Conservation (phyloP, 805 yeast species). For the Candida loeiensis region DNA sequence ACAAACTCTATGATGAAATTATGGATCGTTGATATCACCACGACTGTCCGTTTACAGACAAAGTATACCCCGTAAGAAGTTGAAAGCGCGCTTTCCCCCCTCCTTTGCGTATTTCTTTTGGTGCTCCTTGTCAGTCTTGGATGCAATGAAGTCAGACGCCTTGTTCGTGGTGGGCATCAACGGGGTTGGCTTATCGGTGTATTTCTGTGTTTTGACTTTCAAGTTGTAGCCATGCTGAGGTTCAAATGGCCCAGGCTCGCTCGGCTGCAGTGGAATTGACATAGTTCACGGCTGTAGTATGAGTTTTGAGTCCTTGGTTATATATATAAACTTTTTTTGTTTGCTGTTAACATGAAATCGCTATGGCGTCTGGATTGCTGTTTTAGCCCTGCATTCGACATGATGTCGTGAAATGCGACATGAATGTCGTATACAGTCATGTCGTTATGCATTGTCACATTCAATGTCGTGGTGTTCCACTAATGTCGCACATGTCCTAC, state of each 20-base stretch:
- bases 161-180: slow-evolving; percentile 21
- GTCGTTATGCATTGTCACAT: background rate
- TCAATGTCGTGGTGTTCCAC: too few species aligned
- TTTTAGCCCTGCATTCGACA: slow-evolving; percentile 1
- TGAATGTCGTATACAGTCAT: background rate
- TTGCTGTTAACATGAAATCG: slow-evolving; percentile 1
- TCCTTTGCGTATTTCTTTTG: slow-evolving; percentile 34
- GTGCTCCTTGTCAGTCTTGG: slow-evolving; percentile 24
- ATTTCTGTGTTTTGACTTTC: slow-evolving; percentile 27
- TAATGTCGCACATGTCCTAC: background rate
- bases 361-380: background rate
- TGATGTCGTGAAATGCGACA: too few species aligned
- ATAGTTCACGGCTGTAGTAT: background rate
- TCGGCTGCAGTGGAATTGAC: slow-evolving; percentile 28
- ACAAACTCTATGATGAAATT: too few species aligned
- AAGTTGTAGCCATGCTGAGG: slow-evolving; percentile 33
- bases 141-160: slow-evolving; percentile 24
- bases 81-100: slow-evolving; percentile 12
- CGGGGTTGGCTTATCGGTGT: slow-evolving; percentile 34
- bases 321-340: background rate
- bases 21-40: background rate
- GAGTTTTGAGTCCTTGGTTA: background rate
- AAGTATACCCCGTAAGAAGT: slow-evolving; percentile 4
- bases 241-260: slow-evolving; percentile 23
- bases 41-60: slow-evolving; percentile 1